Evolutionary conservation across 176 grass and related monocot genomes (phyloP).

Genomic region (Bromus sterilis): DNA sequence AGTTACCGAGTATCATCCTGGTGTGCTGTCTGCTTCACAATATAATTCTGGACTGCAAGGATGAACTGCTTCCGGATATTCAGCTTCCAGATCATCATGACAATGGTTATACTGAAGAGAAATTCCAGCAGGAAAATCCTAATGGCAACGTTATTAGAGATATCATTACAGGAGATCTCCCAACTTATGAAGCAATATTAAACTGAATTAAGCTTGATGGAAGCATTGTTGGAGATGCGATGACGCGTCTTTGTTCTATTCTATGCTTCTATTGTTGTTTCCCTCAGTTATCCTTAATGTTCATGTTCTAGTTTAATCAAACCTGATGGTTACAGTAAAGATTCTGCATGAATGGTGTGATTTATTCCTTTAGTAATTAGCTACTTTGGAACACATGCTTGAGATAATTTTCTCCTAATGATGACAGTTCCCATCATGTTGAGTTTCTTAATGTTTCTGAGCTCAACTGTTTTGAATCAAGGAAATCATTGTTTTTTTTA

Average conservation of each 20-base stretch:
- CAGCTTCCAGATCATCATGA: constrained; percentile 71
- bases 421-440: not conserved
- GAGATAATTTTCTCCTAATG: constrained; percentile 16
- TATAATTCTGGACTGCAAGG: constrained; percentile 80
- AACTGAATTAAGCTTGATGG: constrained; percentile 11
- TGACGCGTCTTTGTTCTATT: constrained; percentile 9
- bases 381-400: not conserved
- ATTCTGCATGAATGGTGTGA: constrained; percentile 11
- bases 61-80: constrained; percentile 56
- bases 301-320: constrained; percentile 4
- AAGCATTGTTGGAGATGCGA: not conserved
- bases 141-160: constrained; percentile 73
- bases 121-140: constrained; percentile 49
- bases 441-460: not conserved
- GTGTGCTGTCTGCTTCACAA: constrained; percentile 97
- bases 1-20: constrained; percentile 94
- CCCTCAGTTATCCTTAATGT: constrained; percentile 7
- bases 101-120: constrained; percentile 61
- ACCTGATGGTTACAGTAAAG: constrained; percentile 20
- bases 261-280: constrained; percentile 16
- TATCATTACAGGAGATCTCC: constrained; percentile 53
- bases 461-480: not conserved
- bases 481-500: not conserved
- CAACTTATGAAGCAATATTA: constrained; percentile 1
- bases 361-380: constrained; percentile 6